Evolutionary conservation across 495 filamentous ascomycete species (phyloP), one percentile per base, ranked within the genome.

Genomic region (Xylaria bambusicola): DNA sequence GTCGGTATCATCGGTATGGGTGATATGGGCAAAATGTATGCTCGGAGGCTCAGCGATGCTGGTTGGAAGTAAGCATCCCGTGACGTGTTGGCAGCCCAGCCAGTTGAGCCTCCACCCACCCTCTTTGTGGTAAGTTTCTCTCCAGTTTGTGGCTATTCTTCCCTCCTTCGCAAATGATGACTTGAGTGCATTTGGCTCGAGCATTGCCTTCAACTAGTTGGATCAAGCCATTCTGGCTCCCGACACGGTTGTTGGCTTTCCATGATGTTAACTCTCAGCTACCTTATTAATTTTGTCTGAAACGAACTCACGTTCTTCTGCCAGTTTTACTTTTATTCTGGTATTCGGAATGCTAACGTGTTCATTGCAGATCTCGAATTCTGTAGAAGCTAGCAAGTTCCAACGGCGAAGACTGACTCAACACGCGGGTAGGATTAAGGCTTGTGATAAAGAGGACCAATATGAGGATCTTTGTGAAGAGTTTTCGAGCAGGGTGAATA

Each of bases 121-220:
- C 27, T 33, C 20, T 61, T 61, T 59, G 56, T 36, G 61, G 67
- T 71, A 52, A 66, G 65, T 62, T 61, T 45, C 50, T 27, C 35
- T 57, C 57, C 41, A 17, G 40, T 35, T 7, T 18, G 33, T 64
- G 67, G 63, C 65, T 69, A 58, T 42, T 59, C 48, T 31, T 64
- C 53, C 48, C 49, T 47, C 41, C 58, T 63, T 63, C 58, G 67
- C 59, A 71, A 70, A 92, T 93, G 92, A 96, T 97, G 92, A 97
- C 91, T 90, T 91, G 92, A 97, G 92, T 90, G 92, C 92, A 97
- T 97, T 97, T 97, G 92, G 92, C 92, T 97, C 90, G 92, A 97
- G 92, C 81, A 95, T 90, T 84, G 82, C 71, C 67, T 74, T 80
- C 71, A 67, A 71, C 64, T 52, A 54, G 57, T 60, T 47, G 60